Conservation (phyloP, 2,329 filamentous ascomycete genomes). For the Hymenoscyphus infarciens region DNA sequence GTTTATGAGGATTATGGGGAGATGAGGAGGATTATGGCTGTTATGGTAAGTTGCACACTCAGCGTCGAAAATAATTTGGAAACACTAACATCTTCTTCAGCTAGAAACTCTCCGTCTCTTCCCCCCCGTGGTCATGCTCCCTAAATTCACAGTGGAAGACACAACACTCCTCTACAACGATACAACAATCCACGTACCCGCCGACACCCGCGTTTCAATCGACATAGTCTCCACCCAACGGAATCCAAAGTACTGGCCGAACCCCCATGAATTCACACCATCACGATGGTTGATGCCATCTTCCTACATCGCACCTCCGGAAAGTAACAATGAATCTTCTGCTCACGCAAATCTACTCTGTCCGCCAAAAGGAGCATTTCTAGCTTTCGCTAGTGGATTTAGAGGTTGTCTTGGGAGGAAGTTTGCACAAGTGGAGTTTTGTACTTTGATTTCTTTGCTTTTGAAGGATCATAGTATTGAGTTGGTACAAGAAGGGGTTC, state of each 20-base stretch:
- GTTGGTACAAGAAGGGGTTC: conserved; percentile 17
- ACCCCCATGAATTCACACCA: conserved; percentile 14
- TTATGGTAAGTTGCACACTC: conserved; percentile 30
- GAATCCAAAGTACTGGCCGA: conserved; percentile 18
- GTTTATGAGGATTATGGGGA: conserved; percentile 39
- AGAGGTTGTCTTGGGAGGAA: conserved; percentile 38
- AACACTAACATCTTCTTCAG: conserved; percentile 5
- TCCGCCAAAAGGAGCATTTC: conserved; percentile 32
- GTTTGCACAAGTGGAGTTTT: conserved; percentile 36
- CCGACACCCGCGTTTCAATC: conserved; percentile 15
- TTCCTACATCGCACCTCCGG: conserved; percentile 15
- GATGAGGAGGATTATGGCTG: conserved; percentile 38
- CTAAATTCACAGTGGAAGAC: conserved; percentile 40
- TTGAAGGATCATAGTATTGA: conserved; percentile 22
- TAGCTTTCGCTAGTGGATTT: conserved; percentile 34
- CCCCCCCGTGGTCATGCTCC: conserved; percentile 51
- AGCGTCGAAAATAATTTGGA: background rate
- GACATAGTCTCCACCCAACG: conserved; percentile 18
- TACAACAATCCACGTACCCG: conserved; percentile 14
- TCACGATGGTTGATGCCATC: conserved; percentile 22
- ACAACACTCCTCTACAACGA: conserved; percentile 14
- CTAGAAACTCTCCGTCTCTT: conserved; percentile 50
- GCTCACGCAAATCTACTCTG: conserved; percentile 15
- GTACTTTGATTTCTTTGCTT: conserved; percentile 28
- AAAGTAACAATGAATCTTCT: conserved; percentile 17